Evolutionary conservation across 257 asterid genomes (phyloP), one percentile per base, ranked within the genome.

Genomic region (Gentiana straminea): DNA sequence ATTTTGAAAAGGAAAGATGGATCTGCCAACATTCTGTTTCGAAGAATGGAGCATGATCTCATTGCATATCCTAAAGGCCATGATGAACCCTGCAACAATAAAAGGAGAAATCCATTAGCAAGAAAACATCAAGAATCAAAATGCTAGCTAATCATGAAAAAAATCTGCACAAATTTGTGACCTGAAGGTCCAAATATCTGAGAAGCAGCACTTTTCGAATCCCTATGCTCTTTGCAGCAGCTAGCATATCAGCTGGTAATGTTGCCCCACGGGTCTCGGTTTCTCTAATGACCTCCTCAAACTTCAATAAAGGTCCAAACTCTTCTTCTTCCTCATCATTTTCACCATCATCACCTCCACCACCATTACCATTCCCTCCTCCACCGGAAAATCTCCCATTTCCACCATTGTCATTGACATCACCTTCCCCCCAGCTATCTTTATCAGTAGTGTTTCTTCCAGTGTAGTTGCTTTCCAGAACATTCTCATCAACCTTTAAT

Each of bases 11-110:
- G 95, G 79, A 92, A 92, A 1, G 99, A 75, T 7, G 95, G 95
- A 81, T 92, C 99, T 24, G 94, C 99, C 81, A 92, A 59, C 97
- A 92, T 88, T 75, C 99, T 72, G 71, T 92, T 85, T 67, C 95
- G 75, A 15, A 88, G 89, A 95, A 86, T 85, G 54, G 84, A 66
- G 37, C 70, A 83, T 1, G 95, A 79, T 61, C 78, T 81, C 88
- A 89, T 80, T 13, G 90, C 81, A 69, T 76, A 75, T 43, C 99
- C 95, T 10, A 88, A 68, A n/a, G 86, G 83, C 94, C 94, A 76
- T 0, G 52, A 74, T 0, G 94, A 87, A 0, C 90, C 89, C 98
- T 91, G 73, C 71, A 72, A 54, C 59, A 57, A 35, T 43, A 51
- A 59, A 10, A 41, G 9, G 46, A 41, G 9, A 41, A 7, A 61